Evolutionary conservation across 345 rosid genomes (phyloP).

Genomic region (Acer saccharum): DNA sequence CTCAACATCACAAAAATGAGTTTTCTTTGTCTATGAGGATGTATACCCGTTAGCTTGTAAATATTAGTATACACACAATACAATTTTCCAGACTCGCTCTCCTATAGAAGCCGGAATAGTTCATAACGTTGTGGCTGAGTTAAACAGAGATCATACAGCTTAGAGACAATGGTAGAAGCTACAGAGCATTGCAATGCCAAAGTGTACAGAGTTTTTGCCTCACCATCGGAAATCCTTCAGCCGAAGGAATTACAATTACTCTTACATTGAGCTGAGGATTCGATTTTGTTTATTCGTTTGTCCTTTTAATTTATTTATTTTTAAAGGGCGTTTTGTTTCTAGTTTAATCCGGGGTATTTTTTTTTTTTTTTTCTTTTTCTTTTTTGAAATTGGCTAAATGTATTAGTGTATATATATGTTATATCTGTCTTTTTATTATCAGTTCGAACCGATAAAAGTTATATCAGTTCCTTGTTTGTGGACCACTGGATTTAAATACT

Average conservation of each 20-base stretch:
- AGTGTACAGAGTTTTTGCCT: neutral
- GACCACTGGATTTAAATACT: too few relatives aligned
- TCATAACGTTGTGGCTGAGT: neutral
- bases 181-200: neutral
- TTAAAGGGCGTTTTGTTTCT: too few relatives aligned
- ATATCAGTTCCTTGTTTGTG: too few relatives aligned
- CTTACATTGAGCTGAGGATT: neutral
- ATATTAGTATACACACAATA: slow-evolving; percentile 17
- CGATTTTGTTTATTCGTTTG: neutral
- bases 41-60: slow-evolving; percentile 21
- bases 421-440: too few relatives aligned
- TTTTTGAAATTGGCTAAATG: too few relatives aligned
- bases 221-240: neutral
- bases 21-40: neutral
- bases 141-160: neutral
- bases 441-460: too few relatives aligned
- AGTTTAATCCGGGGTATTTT: too few relatives aligned
- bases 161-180: neutral
- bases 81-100: neutral
- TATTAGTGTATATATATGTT: too few relatives aligned
- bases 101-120: neutral
- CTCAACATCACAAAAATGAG: slow-evolving; percentile 27
- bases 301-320: neutral
- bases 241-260: neutral
- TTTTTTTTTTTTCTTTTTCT: too few relatives aligned